Conservation (phyloP, 163 green algal species). For the Scenedesmus sp. region DNA sequence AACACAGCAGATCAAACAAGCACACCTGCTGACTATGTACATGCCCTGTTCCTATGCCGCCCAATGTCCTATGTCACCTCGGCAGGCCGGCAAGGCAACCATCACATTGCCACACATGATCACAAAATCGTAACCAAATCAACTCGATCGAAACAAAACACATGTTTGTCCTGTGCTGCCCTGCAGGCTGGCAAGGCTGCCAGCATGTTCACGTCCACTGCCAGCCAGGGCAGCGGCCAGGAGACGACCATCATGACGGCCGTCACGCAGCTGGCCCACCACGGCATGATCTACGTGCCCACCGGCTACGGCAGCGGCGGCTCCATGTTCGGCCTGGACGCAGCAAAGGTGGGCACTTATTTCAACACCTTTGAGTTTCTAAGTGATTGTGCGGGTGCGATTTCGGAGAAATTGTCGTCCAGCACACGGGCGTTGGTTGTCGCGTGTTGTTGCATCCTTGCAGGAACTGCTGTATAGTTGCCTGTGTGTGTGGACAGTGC, state of each 20-base stretch:
- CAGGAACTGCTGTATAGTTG: not conserved
- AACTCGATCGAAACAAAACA: no score
- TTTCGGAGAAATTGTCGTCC: not conserved
- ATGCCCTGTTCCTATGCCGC: no score
- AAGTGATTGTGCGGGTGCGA: not conserved
- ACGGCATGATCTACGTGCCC: constrained; percentile 95
- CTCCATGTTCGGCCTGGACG: constrained; percentile 25
- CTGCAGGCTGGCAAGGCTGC: constrained; percentile 56
- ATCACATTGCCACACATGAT: no score
- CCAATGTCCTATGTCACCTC: no score
- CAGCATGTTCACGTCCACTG: constrained; percentile 81
- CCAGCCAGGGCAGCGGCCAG: constrained; percentile 81
- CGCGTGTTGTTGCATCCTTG: not conserved
- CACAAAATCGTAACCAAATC: no score
- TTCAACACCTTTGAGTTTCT: no score
- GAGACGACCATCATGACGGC: constrained; percentile 83
- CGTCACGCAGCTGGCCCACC: constrained; percentile 87
- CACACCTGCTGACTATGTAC: no score
- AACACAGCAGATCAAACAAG: no score
- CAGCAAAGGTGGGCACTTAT: not conserved
- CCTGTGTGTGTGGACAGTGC: no score
- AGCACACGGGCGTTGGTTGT: not conserved
- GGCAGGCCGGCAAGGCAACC: no score
- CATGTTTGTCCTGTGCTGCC: not conserved
- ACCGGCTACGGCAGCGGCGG: constrained; percentile 58